Evolutionary conservation across 345 rosid species (phyloP).

Genomic region (Theobroma cacao): DNA sequence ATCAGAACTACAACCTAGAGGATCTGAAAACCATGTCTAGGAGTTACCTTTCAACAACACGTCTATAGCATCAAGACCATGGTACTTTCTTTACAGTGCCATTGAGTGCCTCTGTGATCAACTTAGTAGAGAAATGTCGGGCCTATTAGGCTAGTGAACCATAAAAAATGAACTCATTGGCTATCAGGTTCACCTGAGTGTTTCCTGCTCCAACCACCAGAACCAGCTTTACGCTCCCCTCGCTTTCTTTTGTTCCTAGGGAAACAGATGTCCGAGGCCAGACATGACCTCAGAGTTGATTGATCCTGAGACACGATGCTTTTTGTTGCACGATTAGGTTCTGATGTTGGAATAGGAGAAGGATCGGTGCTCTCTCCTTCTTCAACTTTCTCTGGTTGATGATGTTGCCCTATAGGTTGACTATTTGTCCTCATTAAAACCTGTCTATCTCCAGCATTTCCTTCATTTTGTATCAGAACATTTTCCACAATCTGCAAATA

Average conservation of each 20-base stretch:
- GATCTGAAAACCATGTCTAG: not conserved
- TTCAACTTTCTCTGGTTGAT: constrained; percentile 44
- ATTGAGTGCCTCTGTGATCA: not conserved
- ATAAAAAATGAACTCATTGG: constrained; percentile 36
- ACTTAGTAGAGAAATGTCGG: not conserved
- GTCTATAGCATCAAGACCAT: not conserved
- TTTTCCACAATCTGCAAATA: constrained; percentile 55
- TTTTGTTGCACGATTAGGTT: constrained; percentile 29
- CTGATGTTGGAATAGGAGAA: constrained; percentile 32
- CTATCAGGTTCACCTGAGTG: constrained; percentile 66
- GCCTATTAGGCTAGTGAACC: constrained; percentile 9
- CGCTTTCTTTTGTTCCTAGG: constrained; percentile 86
- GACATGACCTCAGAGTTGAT: constrained; percentile 60
- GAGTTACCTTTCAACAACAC: not conserved
- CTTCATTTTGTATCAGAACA: constrained; percentile 49
- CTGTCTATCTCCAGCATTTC: constrained; percentile 44
- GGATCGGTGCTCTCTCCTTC: constrained; percentile 54
- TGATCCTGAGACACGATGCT: constrained; percentile 28
- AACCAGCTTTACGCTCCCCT: constrained; percentile 77
- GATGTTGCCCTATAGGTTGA: constrained; percentile 32
- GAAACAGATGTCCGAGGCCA: constrained; percentile 64
- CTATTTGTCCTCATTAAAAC: constrained; percentile 32
- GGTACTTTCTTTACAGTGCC: not conserved
- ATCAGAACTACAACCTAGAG: constrained; percentile 1
- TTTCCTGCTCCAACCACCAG: constrained; percentile 69